A percentile compares a stretch with the other conserved stretches of the same genome.
Evolutionary conservation across 176 grass and related monocot genomes (phyloP).

Genomic region (Cenchrus americanus): DNA sequence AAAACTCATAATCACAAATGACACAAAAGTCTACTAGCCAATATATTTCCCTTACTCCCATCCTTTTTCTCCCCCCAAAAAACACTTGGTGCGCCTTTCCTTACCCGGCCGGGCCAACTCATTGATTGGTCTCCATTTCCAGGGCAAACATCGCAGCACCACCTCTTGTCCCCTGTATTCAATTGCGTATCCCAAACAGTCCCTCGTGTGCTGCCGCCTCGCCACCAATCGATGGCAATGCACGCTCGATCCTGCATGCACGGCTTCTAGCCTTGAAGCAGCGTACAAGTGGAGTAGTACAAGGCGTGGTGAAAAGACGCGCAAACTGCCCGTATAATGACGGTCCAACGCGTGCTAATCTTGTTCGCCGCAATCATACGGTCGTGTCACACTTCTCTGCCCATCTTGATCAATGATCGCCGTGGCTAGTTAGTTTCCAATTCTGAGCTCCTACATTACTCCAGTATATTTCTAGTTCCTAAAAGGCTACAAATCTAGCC

Average conservation of each 20-base stretch:
- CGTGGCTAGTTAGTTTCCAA: background rate
- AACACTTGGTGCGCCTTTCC: slow-evolving; percentile 23
- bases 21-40: background rate
- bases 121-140: slow-evolving; percentile 43
- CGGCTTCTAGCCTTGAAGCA: background rate
- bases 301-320: background rate
- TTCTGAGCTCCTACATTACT: background rate
- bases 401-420: background rate
- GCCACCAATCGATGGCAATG: slow-evolving; percentile 35
- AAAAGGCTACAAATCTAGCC: background rate
- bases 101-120: background rate
- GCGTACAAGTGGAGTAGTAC: background rate
- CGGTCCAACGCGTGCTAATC: slow-evolving; percentile 46
- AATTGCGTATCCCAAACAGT: slow-evolving; percentile 28
- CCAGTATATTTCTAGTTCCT: background rate
- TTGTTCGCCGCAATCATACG: slow-evolving; percentile 45
- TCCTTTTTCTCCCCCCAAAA: no score
- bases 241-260: background rate
- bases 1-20: background rate
- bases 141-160: slow-evolving; percentile 40
- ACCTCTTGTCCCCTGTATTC: slow-evolving; percentile 54
- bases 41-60: no score
- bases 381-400: background rate
- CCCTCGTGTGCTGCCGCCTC: slow-evolving; percentile 37
- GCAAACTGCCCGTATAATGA: slow-evolving; percentile 17